phyloP scores from a whole-genome alignment of 2,329 filamentous ascomycete species.

The Cytospora piceicola region DNA sequence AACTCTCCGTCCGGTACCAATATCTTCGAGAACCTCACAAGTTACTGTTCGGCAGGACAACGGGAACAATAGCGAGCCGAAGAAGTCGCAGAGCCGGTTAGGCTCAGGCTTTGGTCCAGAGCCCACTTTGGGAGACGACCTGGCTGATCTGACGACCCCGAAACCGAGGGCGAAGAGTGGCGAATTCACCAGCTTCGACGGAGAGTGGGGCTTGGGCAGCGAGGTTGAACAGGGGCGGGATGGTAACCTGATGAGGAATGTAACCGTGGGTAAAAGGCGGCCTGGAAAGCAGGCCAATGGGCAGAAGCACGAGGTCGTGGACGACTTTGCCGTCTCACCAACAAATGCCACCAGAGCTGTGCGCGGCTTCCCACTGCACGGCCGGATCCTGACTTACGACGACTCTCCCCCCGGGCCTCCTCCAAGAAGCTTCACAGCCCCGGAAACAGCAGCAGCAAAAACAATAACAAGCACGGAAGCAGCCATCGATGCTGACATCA shows the following conservation, averaged over 20 bases:
- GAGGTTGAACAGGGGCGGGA: conserved; percentile 61
- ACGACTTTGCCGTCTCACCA: conserved; percentile 52
- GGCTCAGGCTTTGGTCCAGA: conserved; percentile 51
- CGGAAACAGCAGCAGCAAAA: conserved; percentile 32
- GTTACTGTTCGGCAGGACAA: conserved; percentile 46
- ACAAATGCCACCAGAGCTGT: conserved; percentile 57
- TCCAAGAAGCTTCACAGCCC: conserved; percentile 38
- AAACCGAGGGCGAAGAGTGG: conserved; percentile 46
- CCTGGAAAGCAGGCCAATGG: conserved; percentile 37
- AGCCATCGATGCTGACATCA: conserved; percentile 48
- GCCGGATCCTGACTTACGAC: conserved; percentile 45
- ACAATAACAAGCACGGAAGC: conserved; percentile 34
- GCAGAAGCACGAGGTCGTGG: conserved; percentile 46
- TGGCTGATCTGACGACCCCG: conserved; percentile 48
- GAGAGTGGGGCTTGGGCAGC: conserved; percentile 51
- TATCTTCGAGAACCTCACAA: conserved; percentile 49
- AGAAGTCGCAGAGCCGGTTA: conserved; percentile 41
- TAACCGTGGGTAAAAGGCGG: conserved; percentile 54
- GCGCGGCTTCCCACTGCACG: conserved; percentile 51
- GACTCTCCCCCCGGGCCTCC: conserved; percentile 38
- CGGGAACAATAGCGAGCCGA: conserved; percentile 32
- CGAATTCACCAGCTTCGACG: conserved; percentile 61
- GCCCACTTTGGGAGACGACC: conserved; percentile 45
- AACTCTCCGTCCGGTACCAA: conserved; percentile 45
- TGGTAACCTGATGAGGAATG: conserved; percentile 56